phyloP scores from a whole-genome alignment of 73 alveolate genomes.

The Paraurostyla sp. region DNA sequence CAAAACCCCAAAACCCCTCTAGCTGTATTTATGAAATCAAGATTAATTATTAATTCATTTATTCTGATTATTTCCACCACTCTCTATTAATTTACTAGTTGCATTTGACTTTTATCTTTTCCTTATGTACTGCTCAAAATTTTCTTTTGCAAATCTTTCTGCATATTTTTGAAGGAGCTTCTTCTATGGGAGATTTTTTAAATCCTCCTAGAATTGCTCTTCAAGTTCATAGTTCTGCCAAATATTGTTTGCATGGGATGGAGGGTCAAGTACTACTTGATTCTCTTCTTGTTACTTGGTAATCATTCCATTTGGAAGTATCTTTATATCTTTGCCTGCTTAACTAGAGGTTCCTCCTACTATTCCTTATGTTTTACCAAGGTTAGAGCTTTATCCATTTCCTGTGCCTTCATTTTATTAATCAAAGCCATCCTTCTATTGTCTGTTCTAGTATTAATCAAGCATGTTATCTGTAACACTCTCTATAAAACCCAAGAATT shows the following conservation, averaged over 20 bases:
- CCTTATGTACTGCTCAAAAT: background rate
- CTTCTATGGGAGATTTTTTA: background rate
- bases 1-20: too few species aligned
- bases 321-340: too few species aligned
- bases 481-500: constrained; percentile 76
- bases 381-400: background rate
- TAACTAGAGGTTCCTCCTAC: background rate
- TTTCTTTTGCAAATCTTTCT: constrained; percentile 1
- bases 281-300: too few species aligned
- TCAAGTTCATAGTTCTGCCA: constrained; percentile 23
- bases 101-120: background rate
- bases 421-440: constrained; percentile 39
- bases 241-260: too few species aligned
- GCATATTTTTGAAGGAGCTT: constrained; percentile 5
- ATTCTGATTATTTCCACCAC: background rate
- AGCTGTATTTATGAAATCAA: too few species aligned
- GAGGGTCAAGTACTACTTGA: too few species aligned
- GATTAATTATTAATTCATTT: too few species aligned
- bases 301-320: too few species aligned
- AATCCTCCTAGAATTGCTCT: background rate
- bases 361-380: background rate
- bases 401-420: background rate
- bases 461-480: constrained; percentile 72
- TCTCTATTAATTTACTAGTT: too few species aligned
- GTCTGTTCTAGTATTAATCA: constrained; percentile 65